Percentiles rank a stretch among this genome's conserved stretches.
Conservation (phyloP, 1,284 basidiomycete genomes). For the Ceratobasidium sp. region DNA sequence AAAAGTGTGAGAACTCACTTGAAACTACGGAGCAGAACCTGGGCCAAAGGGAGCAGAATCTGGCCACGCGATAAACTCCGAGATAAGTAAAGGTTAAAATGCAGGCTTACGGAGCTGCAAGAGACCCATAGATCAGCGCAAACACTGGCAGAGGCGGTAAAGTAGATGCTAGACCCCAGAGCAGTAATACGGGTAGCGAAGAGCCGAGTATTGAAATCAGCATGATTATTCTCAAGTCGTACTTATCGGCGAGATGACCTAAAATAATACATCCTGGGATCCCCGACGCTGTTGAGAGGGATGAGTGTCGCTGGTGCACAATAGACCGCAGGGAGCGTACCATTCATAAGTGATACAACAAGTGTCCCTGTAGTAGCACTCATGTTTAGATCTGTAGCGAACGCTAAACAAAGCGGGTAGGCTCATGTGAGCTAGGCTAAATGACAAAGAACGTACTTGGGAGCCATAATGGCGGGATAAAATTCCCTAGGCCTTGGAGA, state of each 20-base stretch:
- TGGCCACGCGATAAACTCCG: not conserved
- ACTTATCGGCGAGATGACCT: slow-evolving; percentile 46
- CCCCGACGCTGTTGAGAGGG: slow-evolving; percentile 23
- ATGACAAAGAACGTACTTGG: slow-evolving; percentile 41
- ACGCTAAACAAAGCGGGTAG: slow-evolving; percentile 32
- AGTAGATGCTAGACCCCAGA: slow-evolving; percentile 48
- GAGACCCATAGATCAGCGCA: slow-evolving; percentile 48
- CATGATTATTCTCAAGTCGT: slow-evolving; percentile 48
- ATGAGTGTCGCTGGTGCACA: not conserved
- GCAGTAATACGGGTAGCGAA: slow-evolving; percentile 45
- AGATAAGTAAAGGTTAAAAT: not conserved
- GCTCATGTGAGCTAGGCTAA: not conserved
- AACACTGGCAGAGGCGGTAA: slow-evolving; percentile 43
- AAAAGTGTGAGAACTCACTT: slow-evolving; percentile 19
- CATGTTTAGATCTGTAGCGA: slow-evolving; percentile 49
- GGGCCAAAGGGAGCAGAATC: slow-evolving; percentile 49
- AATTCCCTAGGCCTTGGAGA: slow-evolving; percentile 50
- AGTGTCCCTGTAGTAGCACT: slow-evolving; percentile 49
- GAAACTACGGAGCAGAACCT: slow-evolving; percentile 46
- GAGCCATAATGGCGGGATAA: slow-evolving; percentile 49
- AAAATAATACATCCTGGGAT: slow-evolving; percentile 47
- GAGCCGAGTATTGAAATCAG: slow-evolving; percentile 46
- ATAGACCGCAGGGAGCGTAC: not conserved
- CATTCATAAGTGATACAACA: slow-evolving; percentile 49
- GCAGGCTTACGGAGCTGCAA: slow-evolving; percentile 47